Evolutionary conservation across 345 rosid genomes (phyloP), one percentile per base, ranked within the genome.

Genomic region (Pseudoturritis turrita): DNA sequence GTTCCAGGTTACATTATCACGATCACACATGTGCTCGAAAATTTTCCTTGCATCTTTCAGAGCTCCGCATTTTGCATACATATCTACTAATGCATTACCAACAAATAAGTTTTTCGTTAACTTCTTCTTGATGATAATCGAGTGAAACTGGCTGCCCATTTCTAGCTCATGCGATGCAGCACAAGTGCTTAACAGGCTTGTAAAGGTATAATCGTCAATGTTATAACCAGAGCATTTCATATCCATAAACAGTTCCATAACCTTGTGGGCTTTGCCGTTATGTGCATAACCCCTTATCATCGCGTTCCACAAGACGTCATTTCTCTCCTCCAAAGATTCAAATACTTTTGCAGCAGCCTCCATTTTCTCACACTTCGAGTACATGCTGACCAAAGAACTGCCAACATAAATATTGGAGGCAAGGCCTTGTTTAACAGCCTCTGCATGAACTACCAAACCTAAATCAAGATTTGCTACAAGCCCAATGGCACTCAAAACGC

Each of bases 51-150:
- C 92, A 63, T 93, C 92, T 52, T 77, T 51, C 21, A 87, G 81
- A 61, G 78, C 85, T 65, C 96, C 87, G 12, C 86, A 86, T 79
- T 93, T 93, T 26, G 98, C 96, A 81, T 93, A 93, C 97, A 90
- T 91, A 73, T 91, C 97, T 55, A 93, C 82, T 81, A 93, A 76
- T 28, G 97, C 97, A 80, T 93, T 93, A 61, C 89, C 92, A 13
- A 93, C 94, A 70, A 82, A 93, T 55, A 93, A 78, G 65, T 91
- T 87, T 19, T 83, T 49, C 10, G 86, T 68, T 58, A 84, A 68
- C 41, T 74, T 82, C 62, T 80, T 85, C 81, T 91, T 91, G 65
- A 91, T 81, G 71, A 88, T 83, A 49, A 78, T 12, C 3, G 88
- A 68, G 80, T 93, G 98, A 83, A 93, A 77, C 68, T 89, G 97